phyloP scores from a whole-genome alignment of 139 green algal genomes.

The Pleodorina starrii region DNA sequence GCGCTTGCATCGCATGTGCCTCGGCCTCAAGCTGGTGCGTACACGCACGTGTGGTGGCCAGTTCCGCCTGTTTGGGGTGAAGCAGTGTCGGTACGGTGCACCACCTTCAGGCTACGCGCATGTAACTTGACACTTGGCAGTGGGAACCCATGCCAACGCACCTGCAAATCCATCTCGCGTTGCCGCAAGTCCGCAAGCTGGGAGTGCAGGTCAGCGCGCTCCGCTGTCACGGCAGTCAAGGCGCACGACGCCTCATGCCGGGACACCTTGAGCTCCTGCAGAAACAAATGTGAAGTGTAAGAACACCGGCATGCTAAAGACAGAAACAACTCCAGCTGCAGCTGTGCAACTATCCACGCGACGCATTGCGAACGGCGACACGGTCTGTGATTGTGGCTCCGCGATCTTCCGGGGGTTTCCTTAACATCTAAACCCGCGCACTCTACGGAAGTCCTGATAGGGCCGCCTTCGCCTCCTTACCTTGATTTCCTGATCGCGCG shows the following conservation, averaged over 20 bases:
- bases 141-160: not conserved
- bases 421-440: too few relatives aligned
- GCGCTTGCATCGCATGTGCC: not conserved
- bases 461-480: too few relatives aligned
- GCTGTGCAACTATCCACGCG: not conserved
- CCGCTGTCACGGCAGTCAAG: not conserved
- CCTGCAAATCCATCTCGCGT: slow-evolving; percentile 1
- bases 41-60: not conserved
- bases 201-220: not conserved
- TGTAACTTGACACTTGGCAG: too few relatives aligned
- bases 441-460: too few relatives aligned
- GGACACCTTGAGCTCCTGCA: slow-evolving; percentile 32
- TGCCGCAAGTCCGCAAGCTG: slow-evolving; percentile 31
- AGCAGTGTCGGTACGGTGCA: too few relatives aligned
- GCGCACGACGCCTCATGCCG: not conserved
- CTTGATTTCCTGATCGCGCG: slow-evolving; percentile 20
- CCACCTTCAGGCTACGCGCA: too few relatives aligned
- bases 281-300: too few relatives aligned
- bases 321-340: too few relatives aligned
- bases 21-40: slow-evolving; percentile 16
- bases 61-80: slow-evolving; percentile 17
- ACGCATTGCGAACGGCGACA: not conserved
- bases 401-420: too few relatives aligned
- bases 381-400: too few relatives aligned
- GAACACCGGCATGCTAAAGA: not conserved